phyloP scores from a whole-genome alignment of 768 basidiomycete species.

The Lactifluus subvellereus region DNA sequence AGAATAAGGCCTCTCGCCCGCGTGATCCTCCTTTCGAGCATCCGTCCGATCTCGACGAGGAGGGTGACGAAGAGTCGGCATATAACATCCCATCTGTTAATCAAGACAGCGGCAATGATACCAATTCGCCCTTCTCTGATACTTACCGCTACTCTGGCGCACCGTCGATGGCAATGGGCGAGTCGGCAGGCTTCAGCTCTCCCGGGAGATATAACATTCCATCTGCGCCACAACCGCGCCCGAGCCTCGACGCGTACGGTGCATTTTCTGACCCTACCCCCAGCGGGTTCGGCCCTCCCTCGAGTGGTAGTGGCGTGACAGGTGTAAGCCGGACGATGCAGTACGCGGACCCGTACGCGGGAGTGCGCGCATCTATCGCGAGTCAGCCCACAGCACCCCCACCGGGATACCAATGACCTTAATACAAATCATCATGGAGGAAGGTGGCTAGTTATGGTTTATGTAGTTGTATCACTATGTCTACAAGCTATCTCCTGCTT shows the following conservation, averaged over 20 bases:
- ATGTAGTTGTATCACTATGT: constrained; percentile 17
- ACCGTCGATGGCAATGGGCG: constrained; percentile 30
- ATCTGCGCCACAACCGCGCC: constrained; percentile 36
- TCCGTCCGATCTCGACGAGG: constrained; percentile 46
- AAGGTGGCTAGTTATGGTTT: background rate
- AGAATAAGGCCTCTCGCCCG: constrained; percentile 47
- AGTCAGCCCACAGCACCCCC: constrained; percentile 8
- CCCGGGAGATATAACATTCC: constrained; percentile 31
- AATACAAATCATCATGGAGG: background rate
- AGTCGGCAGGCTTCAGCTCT: constrained; percentile 26
- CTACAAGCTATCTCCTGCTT: background rate
- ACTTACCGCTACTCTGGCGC: constrained; percentile 43
- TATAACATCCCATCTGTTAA: constrained; percentile 46
- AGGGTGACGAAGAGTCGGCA: constrained; percentile 46
- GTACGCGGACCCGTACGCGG: constrained; percentile 82
- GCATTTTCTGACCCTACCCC: constrained; percentile 88
- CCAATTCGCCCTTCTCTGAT: constrained; percentile 48
- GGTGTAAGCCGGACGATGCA: constrained; percentile 89
- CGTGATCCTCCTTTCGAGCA: constrained; percentile 75
- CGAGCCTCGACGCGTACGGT: constrained; percentile 83
- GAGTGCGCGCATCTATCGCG: constrained; percentile 50
- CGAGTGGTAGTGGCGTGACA: constrained; percentile 38
- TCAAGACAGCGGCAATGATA: constrained; percentile 25
- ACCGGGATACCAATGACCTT: constrained; percentile 15
- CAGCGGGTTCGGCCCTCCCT: constrained; percentile 51